Evolutionary conservation across 2,329 filamentous ascomycete species (phyloP).

Genomic region (Blastomyces emzantsi): DNA sequence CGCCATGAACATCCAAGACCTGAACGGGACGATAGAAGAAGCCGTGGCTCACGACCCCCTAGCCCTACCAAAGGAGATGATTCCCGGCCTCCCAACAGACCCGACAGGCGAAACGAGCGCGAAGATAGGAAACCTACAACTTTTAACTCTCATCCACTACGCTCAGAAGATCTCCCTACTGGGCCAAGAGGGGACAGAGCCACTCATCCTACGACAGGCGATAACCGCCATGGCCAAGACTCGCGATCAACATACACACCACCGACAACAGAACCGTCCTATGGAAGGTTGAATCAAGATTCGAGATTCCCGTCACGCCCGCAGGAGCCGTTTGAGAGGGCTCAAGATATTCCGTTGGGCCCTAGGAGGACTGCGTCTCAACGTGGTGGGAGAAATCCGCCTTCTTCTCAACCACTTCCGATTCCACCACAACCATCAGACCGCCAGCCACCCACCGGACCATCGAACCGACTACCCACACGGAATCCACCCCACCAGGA

Average conservation of each 20-base stretch:
- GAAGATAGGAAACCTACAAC: conserved; percentile 29
- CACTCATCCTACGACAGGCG: conserved; percentile 16
- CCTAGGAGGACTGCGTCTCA: conserved; percentile 35
- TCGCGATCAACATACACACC: conserved; percentile 32
- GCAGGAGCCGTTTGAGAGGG: conserved; percentile 35
- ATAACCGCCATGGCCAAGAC: conserved; percentile 21
- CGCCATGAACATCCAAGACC: conserved; percentile 12
- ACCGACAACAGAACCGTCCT: conserved; percentile 34
- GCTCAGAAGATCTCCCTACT: conserved; percentile 42
- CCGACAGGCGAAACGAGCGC: conserved; percentile 27
- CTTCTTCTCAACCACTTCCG: conserved; percentile 24
- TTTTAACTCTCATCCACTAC: conserved; percentile 21
- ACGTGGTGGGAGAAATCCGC: conserved; percentile 28
- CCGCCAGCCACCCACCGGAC: conserved; percentile 38
- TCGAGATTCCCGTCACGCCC: conserved; percentile 28
- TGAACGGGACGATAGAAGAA: conserved; percentile 16
- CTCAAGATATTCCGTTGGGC: conserved; percentile 45
- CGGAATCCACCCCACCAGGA: conserved; percentile 29
- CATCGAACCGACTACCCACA: conserved; percentile 30
- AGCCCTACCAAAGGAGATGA: conserved; percentile 16
- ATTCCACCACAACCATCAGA: conserved; percentile 23
- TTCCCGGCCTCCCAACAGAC: conserved; percentile 13
- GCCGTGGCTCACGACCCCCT: conserved; percentile 17
- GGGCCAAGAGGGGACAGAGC: conserved; percentile 39
- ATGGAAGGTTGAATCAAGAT: conserved; percentile 41